These are phyloP conservation scores for Juglanconis sp. DNA, from an alignment of 2,329 filamentous ascomycete genomes.

Conservation along the genomic window DNA sequence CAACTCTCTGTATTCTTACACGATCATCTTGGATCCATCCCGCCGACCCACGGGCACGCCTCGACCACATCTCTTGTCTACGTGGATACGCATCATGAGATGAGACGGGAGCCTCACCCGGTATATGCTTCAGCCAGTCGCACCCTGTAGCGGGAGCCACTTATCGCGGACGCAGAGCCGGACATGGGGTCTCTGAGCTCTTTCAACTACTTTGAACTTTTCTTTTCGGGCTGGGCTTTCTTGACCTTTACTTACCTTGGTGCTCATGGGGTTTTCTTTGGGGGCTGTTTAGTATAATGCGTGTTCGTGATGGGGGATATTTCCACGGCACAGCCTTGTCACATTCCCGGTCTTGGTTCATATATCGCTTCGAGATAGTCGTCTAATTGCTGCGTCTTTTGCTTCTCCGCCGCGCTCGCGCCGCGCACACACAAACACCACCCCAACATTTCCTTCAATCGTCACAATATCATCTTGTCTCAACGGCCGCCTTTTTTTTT, in stretches of 20 bases:
- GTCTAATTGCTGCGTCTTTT: conserved; percentile 10
- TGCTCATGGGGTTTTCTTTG: conserved; percentile 13
- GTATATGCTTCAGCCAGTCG: background rate
- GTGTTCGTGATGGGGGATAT: conserved; percentile 15
- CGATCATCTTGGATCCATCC: conserved; percentile 9
- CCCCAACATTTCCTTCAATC: background rate
- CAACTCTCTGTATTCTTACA: conserved; percentile 18
- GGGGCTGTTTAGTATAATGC: conserved; percentile 17
- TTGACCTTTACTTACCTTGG: conserved; percentile 6
- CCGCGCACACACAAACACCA: background rate
- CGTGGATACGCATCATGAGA: conserved; percentile 2
- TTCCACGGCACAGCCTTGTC: conserved; percentile 11
- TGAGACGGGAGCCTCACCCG: background rate
- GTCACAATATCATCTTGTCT: background rate
- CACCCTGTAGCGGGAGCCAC: background rate
- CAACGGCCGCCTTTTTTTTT: background rate
- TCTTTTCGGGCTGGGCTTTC: conserved; percentile 10
- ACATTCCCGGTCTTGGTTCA: conserved; percentile 11
- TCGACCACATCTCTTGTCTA: background rate
- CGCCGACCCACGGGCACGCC: background rate
- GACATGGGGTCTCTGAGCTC: background rate
- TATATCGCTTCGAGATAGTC: conserved; percentile 16
- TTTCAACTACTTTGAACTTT: conserved; percentile 1
- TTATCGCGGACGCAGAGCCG: background rate
- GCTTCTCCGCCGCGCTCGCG: background rate